Conservation (phyloP, 768 basidiomycete genomes). For the Epithele typhae region DNA sequence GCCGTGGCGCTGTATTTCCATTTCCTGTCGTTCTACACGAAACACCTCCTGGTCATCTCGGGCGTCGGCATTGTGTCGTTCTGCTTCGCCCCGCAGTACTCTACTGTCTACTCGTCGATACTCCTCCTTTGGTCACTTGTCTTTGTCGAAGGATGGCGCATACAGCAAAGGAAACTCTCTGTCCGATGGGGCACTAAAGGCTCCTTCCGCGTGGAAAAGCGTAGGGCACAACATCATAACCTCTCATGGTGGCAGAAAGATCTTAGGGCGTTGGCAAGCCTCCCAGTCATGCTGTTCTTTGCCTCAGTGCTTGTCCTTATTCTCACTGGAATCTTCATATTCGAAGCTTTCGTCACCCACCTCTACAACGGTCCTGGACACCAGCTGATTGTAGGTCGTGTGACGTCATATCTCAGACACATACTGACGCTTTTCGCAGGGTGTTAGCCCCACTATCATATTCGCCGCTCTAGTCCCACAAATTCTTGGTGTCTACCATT, state of each 20-base stretch:
- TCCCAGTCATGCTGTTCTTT: conserved; percentile 73
- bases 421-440: conserved; percentile 34
- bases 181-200: conserved; percentile 79
- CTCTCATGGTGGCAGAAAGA: conserved; percentile 71
- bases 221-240: conserved; percentile 53
- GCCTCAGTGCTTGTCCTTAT: conserved; percentile 63
- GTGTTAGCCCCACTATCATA: conserved; percentile 77
- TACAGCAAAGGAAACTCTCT: conserved; percentile 79
- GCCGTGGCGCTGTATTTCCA: conserved; percentile 84
- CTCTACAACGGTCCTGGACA: conserved; percentile 88
- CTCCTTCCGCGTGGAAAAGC: conserved; percentile 71
- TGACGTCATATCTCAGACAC: too few species aligned
- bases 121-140: conserved; percentile 80
- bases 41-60: conserved; percentile 74
- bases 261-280: conserved; percentile 56
- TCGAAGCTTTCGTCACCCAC: conserved; percentile 87
- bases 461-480: conserved; percentile 80
- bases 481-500: conserved; percentile 69
- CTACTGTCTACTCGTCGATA: conserved; percentile 68
- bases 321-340: conserved; percentile 76
- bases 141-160: conserved; percentile 92
- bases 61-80: conserved; percentile 64
- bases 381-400: conserved; percentile 61
- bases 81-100: conserved; percentile 69
- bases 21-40: conserved; percentile 83